Conservation (phyloP, 352 stramenopile genomes). For the Paralagenidium karlingii region DNA sequence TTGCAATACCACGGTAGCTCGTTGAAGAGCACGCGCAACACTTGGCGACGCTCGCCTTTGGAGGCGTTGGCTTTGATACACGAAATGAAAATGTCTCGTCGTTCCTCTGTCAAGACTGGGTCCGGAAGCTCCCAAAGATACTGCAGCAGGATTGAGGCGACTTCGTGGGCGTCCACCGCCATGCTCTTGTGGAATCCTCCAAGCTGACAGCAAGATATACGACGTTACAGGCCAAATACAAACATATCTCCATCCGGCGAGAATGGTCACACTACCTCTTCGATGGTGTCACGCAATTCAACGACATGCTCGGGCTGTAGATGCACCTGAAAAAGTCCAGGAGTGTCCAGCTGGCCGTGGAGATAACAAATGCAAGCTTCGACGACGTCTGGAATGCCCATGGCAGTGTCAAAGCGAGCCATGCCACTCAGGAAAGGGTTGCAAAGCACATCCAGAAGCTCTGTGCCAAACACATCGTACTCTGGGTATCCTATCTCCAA, state of each 20-base stretch:
- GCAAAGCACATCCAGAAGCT: constrained; percentile 62
- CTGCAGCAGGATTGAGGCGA: constrained; percentile 61
- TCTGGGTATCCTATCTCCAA: constrained; percentile 74
- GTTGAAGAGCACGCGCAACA: constrained; percentile 62
- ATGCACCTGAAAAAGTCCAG: constrained; percentile 70
- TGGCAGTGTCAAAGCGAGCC: constrained; percentile 71
- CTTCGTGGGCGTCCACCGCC: constrained; percentile 65
- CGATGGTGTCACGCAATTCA: constrained; percentile 65
- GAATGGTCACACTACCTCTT: too few relatives aligned
- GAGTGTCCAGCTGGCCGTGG: constrained; percentile 61
- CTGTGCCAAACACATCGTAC: constrained; percentile 71
- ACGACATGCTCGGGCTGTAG: constrained; percentile 64
- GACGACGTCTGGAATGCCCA: constrained; percentile 66
- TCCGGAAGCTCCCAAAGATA: constrained; percentile 79
- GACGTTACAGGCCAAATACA: too few relatives aligned
- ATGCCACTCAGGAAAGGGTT: constrained; percentile 79
- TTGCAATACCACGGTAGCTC: constrained; percentile 75
- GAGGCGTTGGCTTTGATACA: constrained; percentile 8
- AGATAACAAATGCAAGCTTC: constrained; percentile 74
- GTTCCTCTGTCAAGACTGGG: constrained; percentile 56
- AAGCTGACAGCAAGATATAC: too few relatives aligned
- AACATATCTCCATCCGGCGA: too few relatives aligned
- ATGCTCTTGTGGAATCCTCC: constrained; percentile 76
- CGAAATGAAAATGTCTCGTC: constrained; percentile 52
- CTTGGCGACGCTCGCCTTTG: constrained; percentile 26